Evolutionary conservation across 371 early-diverging fungal species (phyloP).

Genomic region (Rhizopus arrhizus): DNA sequence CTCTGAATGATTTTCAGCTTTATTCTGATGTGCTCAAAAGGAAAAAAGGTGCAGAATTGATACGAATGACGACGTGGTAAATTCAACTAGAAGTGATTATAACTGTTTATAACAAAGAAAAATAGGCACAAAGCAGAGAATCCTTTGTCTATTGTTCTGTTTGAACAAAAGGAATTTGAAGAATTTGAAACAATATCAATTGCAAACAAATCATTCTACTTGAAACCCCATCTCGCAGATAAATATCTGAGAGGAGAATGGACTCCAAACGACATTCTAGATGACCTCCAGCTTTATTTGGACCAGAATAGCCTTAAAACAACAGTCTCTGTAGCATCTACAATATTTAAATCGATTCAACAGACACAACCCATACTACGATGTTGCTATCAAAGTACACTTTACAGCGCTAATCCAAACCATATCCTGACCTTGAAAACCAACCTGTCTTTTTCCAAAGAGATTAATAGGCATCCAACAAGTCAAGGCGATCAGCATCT

Average conservation of each 20-base stretch:
- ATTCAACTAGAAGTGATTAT: not conserved
- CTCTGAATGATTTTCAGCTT: constrained; percentile 4
- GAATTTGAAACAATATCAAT: not conserved
- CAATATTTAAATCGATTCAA: constrained; percentile 11
- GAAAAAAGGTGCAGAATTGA: constrained; percentile 14
- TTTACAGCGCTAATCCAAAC: constrained; percentile 4
- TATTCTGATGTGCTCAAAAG: constrained; percentile 25
- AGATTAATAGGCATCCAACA: not conserved
- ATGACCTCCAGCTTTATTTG: not conserved
- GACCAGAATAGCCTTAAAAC: not conserved
- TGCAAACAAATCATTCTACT: not conserved
- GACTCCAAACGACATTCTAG: no score
- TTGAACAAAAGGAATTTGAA: not conserved
- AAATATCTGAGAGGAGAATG: not conserved
- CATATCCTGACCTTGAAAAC: constrained; percentile 20
- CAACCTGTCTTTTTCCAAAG: constrained; percentile 18
- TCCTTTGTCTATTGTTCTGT: not conserved
- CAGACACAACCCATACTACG: constrained; percentile 14
- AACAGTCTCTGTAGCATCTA: not conserved
- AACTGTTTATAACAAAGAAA: no score
- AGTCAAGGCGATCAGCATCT: constrained; percentile 47
- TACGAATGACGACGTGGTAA: constrained; percentile 19
- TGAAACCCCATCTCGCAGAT: not conserved
- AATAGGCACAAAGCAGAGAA: no score
- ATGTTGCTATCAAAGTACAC: constrained; percentile 17